These are phyloP conservation scores for Chytriomyces confervae DNA, from an alignment of 192 early-diverging fungal genomes.

Conservation along the genomic window DNA sequence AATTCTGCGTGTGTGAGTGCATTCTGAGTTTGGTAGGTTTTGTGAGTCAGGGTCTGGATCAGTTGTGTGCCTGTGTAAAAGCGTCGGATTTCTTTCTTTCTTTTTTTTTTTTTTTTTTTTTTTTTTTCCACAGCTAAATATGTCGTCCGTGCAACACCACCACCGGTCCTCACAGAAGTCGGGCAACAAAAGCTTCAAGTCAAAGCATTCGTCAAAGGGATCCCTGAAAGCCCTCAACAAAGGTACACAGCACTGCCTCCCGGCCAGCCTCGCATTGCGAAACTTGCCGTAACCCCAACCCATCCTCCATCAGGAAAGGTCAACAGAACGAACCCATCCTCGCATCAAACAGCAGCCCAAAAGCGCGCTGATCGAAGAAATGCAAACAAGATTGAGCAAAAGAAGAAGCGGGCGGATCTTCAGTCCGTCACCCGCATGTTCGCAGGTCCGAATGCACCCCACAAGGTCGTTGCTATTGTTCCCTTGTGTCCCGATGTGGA, in stretches of 20 bases:
- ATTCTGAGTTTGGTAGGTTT: no score
- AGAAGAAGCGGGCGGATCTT: conserved; percentile 80
- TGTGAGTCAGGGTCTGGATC: no score
- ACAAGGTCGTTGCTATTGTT: conserved; percentile 88
- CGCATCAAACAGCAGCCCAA: conserved; percentile 42
- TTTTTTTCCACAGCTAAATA: background rate
- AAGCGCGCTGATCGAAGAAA: conserved; percentile 83
- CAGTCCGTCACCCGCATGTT: conserved; percentile 78
- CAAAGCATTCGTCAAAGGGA: conserved; percentile 85
- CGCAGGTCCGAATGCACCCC: conserved; percentile 77
- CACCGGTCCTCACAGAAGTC: conserved; percentile 85
- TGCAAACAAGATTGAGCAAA: conserved; percentile 75
- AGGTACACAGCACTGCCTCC: conserved; percentile 50
- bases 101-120: conserved; percentile 11
- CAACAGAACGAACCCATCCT: conserved; percentile 30
- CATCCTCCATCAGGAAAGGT: conserved; percentile 40
- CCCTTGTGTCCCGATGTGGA: conserved; percentile 84
- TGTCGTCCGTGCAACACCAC: conserved; percentile 7
- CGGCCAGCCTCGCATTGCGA: background rate
- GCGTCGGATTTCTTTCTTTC: no score
- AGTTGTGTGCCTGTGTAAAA: no score
- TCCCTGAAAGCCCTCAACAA: conserved; percentile 79
- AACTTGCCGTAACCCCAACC: background rate
- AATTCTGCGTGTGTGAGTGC: no score
- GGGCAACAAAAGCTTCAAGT: conserved; percentile 97